A percentile compares a stretch with the other conserved stretches of the same genome.
Evolutionary conservation across 768 basidiomycete species (phyloP).

Genomic region (Erythrobasidium yunnanense): DNA sequence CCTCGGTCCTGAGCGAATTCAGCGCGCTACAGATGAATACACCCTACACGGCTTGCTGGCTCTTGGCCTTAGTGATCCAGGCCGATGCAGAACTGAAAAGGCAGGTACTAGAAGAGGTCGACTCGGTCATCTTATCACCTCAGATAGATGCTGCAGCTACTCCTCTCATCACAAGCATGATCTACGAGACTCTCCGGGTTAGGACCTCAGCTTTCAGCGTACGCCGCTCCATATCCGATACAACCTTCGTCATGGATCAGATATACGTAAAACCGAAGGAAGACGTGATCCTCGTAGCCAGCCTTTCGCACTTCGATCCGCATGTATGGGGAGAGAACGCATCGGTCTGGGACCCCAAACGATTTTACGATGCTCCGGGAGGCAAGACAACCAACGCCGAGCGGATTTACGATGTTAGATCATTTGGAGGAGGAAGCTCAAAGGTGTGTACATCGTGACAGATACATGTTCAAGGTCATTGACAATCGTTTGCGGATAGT

Average conservation of each 20-base stretch:
- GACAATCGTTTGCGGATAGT: conserved; percentile 6
- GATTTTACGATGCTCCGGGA: conserved; percentile 19
- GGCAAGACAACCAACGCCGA: background rate
- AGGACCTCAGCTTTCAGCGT: conserved; percentile 27
- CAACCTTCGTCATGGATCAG: background rate
- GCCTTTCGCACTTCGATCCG: conserved; percentile 23
- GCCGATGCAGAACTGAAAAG: background rate
- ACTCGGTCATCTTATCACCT: background rate
- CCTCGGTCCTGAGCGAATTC: conserved; percentile 8
- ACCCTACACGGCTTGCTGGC: conserved; percentile 24
- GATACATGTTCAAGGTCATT: background rate
- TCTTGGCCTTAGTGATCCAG: conserved; percentile 28
- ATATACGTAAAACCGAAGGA: background rate
- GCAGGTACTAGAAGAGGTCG: conserved; percentile 21
- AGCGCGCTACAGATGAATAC: conserved; percentile 31
- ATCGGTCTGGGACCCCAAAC: conserved; percentile 22
- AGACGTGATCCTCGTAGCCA: conserved; percentile 17
- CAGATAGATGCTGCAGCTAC: background rate
- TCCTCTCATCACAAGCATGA: conserved; percentile 26
- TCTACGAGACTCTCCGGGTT: conserved; percentile 32
- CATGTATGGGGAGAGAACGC: conserved; percentile 10
- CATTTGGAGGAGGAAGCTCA: conserved; percentile 32
- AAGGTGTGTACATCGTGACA: conserved; percentile 2
- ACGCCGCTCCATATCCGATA: background rate
- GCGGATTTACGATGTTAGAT: conserved; percentile 18